Evolutionary conservation across 805 yeast genomes (phyloP).

Genomic region (Danielia oregonensis): DNA sequence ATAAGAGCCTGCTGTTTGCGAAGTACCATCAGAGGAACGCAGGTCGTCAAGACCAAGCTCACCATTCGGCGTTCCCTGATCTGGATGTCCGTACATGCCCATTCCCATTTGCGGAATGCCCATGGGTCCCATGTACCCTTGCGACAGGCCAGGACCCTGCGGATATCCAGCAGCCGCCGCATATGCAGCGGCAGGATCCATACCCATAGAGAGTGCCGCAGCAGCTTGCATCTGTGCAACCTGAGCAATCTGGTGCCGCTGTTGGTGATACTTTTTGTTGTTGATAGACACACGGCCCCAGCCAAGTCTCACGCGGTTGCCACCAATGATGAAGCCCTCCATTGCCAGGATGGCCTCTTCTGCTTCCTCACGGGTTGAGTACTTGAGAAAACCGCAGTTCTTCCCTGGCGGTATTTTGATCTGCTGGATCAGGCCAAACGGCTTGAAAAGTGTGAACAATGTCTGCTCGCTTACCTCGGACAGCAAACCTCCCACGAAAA

Average conservation of each 20-base stretch:
- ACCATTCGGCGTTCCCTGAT: neutral
- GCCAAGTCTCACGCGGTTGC: constrained; percentile 74
- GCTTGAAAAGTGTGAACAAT: constrained; percentile 57
- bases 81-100: constrained; percentile 5
- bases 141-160: constrained; percentile 1
- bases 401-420: constrained; percentile 78
- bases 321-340: constrained; percentile 90
- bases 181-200: constrained; percentile 33
- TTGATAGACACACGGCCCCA: constrained; percentile 67
- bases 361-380: constrained; percentile 71
- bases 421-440: constrained; percentile 67
- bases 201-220: constrained; percentile 36
- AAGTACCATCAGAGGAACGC: neutral
- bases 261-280: constrained; percentile 29
- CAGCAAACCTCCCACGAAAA: constrained; percentile 76
- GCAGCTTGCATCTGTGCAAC: constrained; percentile 37
- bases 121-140: constrained; percentile 7
- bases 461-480: constrained; percentile 60
- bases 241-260: constrained; percentile 27
- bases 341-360: constrained; percentile 80
- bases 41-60: neutral
- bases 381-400: constrained; percentile 88
- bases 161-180: constrained; percentile 21
- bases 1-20: neutral
- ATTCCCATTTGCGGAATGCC: constrained; percentile 9